phyloP scores from a whole-genome alignment of 164 flowering plant genomes.

The Protea cynaroides region DNA sequence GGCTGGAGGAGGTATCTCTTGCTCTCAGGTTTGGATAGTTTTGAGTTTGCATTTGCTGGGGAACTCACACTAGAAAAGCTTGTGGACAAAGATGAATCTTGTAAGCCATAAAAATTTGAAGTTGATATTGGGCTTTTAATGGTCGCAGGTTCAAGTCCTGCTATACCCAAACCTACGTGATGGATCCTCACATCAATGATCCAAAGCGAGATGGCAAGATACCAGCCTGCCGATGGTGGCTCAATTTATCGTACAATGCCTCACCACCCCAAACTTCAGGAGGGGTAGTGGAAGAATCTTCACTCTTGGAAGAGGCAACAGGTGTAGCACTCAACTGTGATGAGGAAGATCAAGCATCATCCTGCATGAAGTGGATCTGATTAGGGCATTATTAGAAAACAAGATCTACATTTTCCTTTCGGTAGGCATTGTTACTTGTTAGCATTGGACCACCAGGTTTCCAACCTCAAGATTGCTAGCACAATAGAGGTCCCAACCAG shows the following conservation, averaged over 20 bases:
- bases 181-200: constrained; percentile 30
- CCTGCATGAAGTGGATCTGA: constrained; percentile 39
- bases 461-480: no score
- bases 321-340: constrained; percentile 42
- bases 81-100: constrained; percentile 48
- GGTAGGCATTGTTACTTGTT: no score
- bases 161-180: no score
- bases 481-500: no score
- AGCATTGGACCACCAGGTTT: no score
- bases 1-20: constrained; percentile 41
- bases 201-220: constrained; percentile 56
- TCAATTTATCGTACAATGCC: constrained; percentile 51
- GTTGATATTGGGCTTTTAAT: no score
- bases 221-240: constrained; percentile 41
- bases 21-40: constrained; percentile 31
- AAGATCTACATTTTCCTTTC: background rate
- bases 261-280: constrained; percentile 99
- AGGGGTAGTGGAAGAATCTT: constrained; percentile 61
- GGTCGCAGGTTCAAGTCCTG: no score
- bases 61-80: no score
- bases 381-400: constrained; percentile 6
- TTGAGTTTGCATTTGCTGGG: constrained; percentile 29
- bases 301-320: constrained; percentile 43
- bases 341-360: constrained; percentile 44
- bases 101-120: constrained; percentile 44